Base-by-base conservation (phyloP, 768 basidiomycete species). In the Leccinum subgranulosum region DNA sequence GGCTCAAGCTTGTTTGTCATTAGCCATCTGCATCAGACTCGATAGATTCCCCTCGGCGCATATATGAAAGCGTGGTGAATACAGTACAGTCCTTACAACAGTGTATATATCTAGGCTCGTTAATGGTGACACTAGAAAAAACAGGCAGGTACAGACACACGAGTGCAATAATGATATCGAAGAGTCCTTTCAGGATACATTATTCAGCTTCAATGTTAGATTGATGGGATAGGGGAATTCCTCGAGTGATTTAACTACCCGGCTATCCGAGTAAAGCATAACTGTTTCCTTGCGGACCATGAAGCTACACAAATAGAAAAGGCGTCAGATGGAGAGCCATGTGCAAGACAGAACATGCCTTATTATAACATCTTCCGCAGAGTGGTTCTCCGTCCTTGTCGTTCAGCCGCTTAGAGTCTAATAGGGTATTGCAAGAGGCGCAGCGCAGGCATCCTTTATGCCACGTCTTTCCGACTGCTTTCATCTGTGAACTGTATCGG, bases 391-490 rank as follows among this genome's bases (percentile, higher is more conserved):
- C 90, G 47, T 90, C 88, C 65, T 87, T 87, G 69, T 92, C 90
- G 27, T 87, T 81, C 55, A 93, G 70, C 21, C 84, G 80, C 48
- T 76, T 85, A 31, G 90, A 88, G 64, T 92, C 90, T n/a, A 93
- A 74, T 7, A 76, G 65, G 0, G 84, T 83, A 54, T 76, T 80
- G 64, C 90, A 93, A 62, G 86, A 86, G 9, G 80, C 78, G 67
- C 90, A 93, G n/a, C 90, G 77, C 62, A 93, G 71, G 65, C 91
- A 93, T 15, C 73, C 75, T 65, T 89, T 90, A 62, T 93, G 91
- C 72, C 78, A 93, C 15, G 86, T 88, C 76, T 90, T 88, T 8
- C 88, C 88, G 14, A 89, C 80, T 1, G 90, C 90, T 70, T 89
- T 90, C 57, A 89, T 84, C 90, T 90, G 60, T 47, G 17, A 46